These are phyloP conservation scores for Kazachstania psychrophila DNA, from an alignment of 805 yeast species.

Conservation along the genomic window DNA sequence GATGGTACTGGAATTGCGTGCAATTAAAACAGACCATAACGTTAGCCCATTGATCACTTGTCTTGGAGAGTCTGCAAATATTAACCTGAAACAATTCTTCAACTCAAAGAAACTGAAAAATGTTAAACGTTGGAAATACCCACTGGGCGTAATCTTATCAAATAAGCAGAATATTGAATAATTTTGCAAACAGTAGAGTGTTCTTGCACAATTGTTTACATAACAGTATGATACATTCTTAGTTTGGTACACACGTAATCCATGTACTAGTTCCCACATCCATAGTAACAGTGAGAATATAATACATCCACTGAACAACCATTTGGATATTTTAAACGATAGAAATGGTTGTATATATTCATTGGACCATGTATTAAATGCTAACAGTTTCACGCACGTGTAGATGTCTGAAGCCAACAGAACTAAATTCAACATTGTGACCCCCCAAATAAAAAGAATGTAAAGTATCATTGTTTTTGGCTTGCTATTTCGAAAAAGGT, in stretches of 20 bases:
- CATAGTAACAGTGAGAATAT: constrained; percentile 55
- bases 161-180: constrained; percentile 68
- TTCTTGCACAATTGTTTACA: constrained; percentile 54
- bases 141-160: constrained; percentile 57
- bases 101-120: constrained; percentile 57
- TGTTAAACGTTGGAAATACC: constrained; percentile 56
- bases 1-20: constrained; percentile 17
- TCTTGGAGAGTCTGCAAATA: constrained; percentile 79
- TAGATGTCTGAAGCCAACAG: constrained; percentile 64
- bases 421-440: constrained; percentile 42
- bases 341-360: constrained; percentile 40
- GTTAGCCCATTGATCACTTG: constrained; percentile 79
- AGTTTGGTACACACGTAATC: constrained; percentile 48
- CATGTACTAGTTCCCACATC: constrained; percentile 49
- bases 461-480: constrained; percentile 18
- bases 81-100: constrained; percentile 50
- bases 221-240: constrained; percentile 61
- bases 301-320: constrained; percentile 79
- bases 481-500: constrained; percentile 16
- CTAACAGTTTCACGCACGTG: constrained; percentile 66
- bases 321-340: constrained; percentile 44
- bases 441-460: constrained; percentile 17
- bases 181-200: constrained; percentile 44
- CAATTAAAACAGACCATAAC: constrained; percentile 39
- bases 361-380: constrained; percentile 60